Evolutionary conservation across 352 stramenopile species (phyloP).

Genomic region (Elongisporangium undulatum): DNA sequence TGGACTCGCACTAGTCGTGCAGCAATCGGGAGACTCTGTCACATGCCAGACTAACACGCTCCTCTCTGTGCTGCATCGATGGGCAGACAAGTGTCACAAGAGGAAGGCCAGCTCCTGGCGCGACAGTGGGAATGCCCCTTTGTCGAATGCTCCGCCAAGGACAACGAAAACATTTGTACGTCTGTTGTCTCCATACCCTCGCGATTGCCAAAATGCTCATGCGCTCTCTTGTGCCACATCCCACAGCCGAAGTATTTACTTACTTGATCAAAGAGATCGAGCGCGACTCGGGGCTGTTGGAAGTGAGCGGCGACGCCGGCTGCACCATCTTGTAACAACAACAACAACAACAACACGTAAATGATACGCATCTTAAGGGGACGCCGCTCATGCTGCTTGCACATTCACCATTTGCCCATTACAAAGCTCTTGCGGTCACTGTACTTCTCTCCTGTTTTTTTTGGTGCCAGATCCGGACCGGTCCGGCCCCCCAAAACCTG

Average conservation of each 20-base stretch:
- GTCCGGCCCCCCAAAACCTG: neutral
- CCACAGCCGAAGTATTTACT: conserved; percentile 83
- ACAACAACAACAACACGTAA: neutral
- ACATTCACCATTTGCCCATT: neutral
- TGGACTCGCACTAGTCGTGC: conserved; percentile 1
- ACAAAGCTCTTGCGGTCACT: neutral
- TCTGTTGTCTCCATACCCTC: conserved; percentile 1
- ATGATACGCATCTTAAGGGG: neutral
- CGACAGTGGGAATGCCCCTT: conserved; percentile 92
- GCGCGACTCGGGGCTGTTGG: conserved; percentile 80
- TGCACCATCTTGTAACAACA: conserved; percentile 75
- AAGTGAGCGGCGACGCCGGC: conserved; percentile 67
- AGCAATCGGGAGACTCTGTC: conserved; percentile 3
- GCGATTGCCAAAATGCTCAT: neutral
- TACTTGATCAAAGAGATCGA: conserved; percentile 91
- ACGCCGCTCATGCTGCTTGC: neutral
- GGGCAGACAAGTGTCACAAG: conserved; percentile 66
- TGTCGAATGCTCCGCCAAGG: conserved; percentile 93
- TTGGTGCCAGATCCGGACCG: neutral
- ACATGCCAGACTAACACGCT: conserved; percentile 1
- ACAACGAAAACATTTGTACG: conserved; percentile 90
- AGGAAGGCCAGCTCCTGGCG: conserved; percentile 88
- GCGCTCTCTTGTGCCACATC: neutral
- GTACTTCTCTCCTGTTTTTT: neutral
- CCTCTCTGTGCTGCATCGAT: neutral